Conservation (phyloP, 2,329 filamentous ascomycete species). For the Phialophora tarda region DNA sequence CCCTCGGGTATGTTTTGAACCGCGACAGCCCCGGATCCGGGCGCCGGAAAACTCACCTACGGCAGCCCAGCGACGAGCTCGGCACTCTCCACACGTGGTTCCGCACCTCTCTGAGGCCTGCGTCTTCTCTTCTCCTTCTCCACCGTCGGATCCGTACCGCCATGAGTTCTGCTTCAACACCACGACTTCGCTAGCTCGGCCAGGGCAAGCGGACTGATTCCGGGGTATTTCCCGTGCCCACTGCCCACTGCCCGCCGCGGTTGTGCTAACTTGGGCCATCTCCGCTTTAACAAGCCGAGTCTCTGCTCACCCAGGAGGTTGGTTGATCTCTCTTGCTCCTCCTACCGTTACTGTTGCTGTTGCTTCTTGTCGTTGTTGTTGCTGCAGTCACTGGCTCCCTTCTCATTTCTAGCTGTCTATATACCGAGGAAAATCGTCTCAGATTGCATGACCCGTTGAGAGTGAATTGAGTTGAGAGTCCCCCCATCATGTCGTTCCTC, state of each 20-base stretch:
- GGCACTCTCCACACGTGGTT: background rate
- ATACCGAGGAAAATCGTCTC: background rate
- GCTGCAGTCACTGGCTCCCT: background rate
- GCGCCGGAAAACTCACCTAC: slow-evolving; percentile 17
- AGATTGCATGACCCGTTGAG: background rate
- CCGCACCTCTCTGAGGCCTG: background rate
- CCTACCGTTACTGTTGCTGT: background rate
- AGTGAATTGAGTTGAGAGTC: slow-evolving; percentile 10
- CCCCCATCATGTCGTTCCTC: slow-evolving; percentile 33
- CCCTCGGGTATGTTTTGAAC: slow-evolving; percentile 12
- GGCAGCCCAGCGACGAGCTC: background rate
- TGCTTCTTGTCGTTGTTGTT: slow-evolving; percentile 5
- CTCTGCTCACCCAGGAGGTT: background rate
- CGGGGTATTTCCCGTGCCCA: slow-evolving; percentile 29
- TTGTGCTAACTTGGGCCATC: background rate
- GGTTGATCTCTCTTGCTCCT: background rate
- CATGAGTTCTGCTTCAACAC: background rate
- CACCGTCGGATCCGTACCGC: slow-evolving; percentile 31
- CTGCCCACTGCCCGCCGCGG: background rate
- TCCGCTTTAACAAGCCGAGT: slow-evolving; percentile 21
- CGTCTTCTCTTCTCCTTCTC: background rate
- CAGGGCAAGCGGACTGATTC: slow-evolving; percentile 22
- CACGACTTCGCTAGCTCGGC: background rate
- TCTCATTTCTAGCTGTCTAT: background rate
- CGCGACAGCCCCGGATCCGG: slow-evolving; percentile 13